Conservation (phyloP, 345 rosid species). For the Populus ilicifolia region DNA sequence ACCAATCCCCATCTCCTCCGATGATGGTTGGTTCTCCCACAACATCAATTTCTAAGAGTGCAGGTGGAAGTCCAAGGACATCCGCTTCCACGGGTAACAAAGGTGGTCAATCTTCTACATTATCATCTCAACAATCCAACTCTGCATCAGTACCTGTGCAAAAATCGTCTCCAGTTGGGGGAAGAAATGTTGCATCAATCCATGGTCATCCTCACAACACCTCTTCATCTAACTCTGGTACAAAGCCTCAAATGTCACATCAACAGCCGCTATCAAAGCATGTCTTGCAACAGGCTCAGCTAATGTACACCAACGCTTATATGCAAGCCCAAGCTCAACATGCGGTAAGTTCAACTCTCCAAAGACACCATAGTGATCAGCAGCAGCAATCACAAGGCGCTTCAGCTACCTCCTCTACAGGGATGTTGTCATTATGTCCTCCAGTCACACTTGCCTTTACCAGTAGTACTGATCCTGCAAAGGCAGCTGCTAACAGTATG, state of each 20-base stretch:
- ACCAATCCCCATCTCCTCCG: constrained; percentile 64
- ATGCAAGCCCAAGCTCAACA: constrained; percentile 61
- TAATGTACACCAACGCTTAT: constrained; percentile 49
- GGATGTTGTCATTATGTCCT: constrained; percentile 51
- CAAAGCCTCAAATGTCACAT: constrained; percentile 50
- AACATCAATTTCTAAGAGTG: constrained; percentile 71
- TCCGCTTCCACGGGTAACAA: constrained; percentile 60
- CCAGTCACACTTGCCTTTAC: constrained; percentile 39
- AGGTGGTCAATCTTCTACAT: constrained; percentile 55
- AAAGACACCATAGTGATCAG: constrained; percentile 59
- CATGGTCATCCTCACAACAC: constrained; percentile 58
- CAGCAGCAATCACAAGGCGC: constrained; percentile 49
- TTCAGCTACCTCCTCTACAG: constrained; percentile 40
- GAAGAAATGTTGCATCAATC: constrained; percentile 55
- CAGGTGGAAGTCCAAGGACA: constrained; percentile 90
- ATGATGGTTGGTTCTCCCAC: constrained; percentile 76
- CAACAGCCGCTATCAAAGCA: constrained; percentile 59
- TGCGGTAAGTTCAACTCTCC: constrained; percentile 39
- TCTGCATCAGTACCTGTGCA: constrained; percentile 45
- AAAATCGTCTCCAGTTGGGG: constrained; percentile 60
- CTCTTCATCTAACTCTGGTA: constrained; percentile 38
- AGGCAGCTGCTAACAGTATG: constrained; percentile 58
- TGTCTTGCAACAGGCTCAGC: constrained; percentile 53
- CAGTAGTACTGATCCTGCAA: constrained; percentile 64
- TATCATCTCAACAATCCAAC: constrained; percentile 63